Evolutionary conservation across 1,284 basidiomycete species (phyloP).

Genomic region (Phaffia rhodozyma): DNA sequence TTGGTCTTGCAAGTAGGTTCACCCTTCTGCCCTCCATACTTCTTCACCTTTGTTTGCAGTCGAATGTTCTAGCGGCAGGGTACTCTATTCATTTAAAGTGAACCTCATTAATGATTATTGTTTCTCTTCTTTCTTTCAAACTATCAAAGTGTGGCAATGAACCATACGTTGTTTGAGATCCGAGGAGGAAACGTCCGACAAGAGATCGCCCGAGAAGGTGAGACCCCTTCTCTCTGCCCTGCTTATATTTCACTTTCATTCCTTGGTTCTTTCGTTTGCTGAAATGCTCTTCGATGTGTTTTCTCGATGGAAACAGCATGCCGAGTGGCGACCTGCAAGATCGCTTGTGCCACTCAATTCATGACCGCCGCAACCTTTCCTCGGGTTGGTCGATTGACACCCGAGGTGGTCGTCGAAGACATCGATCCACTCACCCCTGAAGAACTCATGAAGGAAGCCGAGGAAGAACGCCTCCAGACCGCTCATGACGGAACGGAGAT

Average conservation of each 20-base stretch:
- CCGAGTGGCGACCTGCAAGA: constrained; percentile 75
- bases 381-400: constrained; percentile 48
- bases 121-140: background rate
- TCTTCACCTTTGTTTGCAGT: background rate
- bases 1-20: constrained; percentile 78
- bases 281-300: too few species aligned
- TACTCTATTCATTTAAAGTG: background rate
- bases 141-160: constrained; percentile 61
- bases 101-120: too few species aligned
- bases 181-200: constrained; percentile 81
- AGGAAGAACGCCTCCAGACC: background rate
- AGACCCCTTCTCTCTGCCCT: constrained; percentile 23
- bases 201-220: constrained; percentile 86
- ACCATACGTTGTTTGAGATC: constrained; percentile 88
- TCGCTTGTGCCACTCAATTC: constrained; percentile 84
- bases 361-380: constrained; percentile 59
- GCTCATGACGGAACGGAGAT: background rate
- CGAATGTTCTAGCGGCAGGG: background rate
- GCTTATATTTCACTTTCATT: constrained; percentile 4
- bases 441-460: background rate
- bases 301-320: constrained; percentile 48
- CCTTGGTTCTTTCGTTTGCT: background rate
- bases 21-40: background rate
- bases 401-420: background rate
- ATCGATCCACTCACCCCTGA: background rate